phyloP scores from a whole-genome alignment of 257 asterid genomes.

The Gardenia jasminoides region DNA sequence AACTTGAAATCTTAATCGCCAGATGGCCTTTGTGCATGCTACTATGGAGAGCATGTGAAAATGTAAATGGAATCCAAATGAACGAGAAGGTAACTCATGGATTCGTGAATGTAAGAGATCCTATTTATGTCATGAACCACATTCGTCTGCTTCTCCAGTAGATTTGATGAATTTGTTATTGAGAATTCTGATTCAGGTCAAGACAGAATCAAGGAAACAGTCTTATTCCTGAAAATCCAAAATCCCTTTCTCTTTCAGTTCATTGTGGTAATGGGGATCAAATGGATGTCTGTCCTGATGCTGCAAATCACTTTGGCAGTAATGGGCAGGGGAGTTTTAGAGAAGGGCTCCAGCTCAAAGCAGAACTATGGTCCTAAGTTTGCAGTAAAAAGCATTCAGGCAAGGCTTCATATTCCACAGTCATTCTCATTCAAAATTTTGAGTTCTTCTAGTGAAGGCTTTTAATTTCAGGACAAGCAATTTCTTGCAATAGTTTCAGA shows the following conservation, averaged over 20 bases:
- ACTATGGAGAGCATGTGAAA: neutral
- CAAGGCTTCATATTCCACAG: neutral
- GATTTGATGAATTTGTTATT: too few species aligned
- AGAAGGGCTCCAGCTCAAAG: neutral
- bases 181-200: too few species aligned
- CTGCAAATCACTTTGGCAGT: constrained; percentile 1
- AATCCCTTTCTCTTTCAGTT: neutral
- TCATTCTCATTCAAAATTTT: neutral
- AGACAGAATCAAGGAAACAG: neutral
- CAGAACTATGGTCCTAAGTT: neutral
- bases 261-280: too few species aligned
- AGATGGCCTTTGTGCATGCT: neutral
- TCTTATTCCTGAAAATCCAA: neutral
- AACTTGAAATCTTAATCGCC: too few species aligned
- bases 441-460: neutral
- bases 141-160: neutral
- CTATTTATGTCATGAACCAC: neutral
- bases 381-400: constrained; percentile 44
- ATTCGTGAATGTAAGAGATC: neutral
- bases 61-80: constrained; percentile 11
- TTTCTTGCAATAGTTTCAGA: neutral
- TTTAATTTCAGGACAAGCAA: neutral
- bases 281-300: neutral
- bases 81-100: constrained; percentile 15
- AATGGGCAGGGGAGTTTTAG: neutral